phyloP scores from a whole-genome alignment of 2,329 filamentous ascomycete genomes.

The Microcyclosporella mali region DNA sequence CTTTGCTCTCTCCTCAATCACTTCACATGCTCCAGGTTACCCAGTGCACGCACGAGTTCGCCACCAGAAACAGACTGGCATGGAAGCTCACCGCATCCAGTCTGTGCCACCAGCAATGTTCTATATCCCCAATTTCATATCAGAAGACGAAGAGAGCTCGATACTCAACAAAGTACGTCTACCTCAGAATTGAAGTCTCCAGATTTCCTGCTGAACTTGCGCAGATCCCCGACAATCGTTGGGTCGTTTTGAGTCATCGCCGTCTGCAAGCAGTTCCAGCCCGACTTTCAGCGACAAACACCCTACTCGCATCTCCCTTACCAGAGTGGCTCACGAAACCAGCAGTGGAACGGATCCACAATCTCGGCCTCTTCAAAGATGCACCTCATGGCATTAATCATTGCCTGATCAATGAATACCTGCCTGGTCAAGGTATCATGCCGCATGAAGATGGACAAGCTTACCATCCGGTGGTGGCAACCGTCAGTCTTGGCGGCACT shows the following conservation, averaged over 20 bases:
- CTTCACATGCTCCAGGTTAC: too few relatives aligned
- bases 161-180: slow-evolving; percentile 62
- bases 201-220: not conserved
- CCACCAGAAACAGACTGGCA: too few relatives aligned
- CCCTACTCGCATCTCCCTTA: slow-evolving; percentile 63
- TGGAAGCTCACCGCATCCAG: slow-evolving; percentile 16
- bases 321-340: slow-evolving; percentile 70
- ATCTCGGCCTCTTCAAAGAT: slow-evolving; percentile 47
- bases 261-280: slow-evolving; percentile 89
- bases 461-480: slow-evolving; percentile 83
- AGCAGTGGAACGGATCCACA: slow-evolving; percentile 53
- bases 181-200: not conserved
- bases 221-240: slow-evolving; percentile 52
- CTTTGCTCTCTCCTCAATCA: too few relatives aligned
- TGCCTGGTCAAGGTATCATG: slow-evolving; percentile 87
- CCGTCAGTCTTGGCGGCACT: slow-evolving; percentile 73
- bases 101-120: slow-evolving; percentile 52
- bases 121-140: slow-evolving; percentile 84
- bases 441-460: slow-evolving; percentile 88
- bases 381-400: slow-evolving; percentile 86
- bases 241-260: slow-evolving; percentile 82
- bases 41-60: too few relatives aligned
- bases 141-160: slow-evolving; percentile 61
- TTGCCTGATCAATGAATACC: slow-evolving; percentile 89
- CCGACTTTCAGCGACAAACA: slow-evolving; percentile 66